Base-by-base conservation (phyloP, 108 stramenopile species). In the Pseudonitzschia delicatissima region DNA sequence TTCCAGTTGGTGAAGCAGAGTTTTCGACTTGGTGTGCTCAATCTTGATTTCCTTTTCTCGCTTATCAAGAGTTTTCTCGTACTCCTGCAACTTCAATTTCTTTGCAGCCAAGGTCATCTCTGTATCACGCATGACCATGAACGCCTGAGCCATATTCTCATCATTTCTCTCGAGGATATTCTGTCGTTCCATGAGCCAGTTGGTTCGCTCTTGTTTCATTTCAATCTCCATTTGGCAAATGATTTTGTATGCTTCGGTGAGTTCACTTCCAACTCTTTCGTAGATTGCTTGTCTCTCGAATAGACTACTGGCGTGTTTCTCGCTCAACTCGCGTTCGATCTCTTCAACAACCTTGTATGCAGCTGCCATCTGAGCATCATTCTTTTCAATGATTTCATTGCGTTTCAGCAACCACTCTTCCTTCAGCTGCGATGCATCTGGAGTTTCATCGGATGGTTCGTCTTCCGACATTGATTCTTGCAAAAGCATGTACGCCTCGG, bases 301-400 rank as follows among this genome's bases (percentile, higher is more conserved):
- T 11, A 36, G 18, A 37, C 32, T 13, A 4, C 40, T 23, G 23
- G 36, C 60, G 13, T 61, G 13, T 13, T 42, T 42, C 8, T 12
- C 39, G 20, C 25, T 61, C 25, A 40, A 26, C 39, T 73, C 15
- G 13, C 34, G 51, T 52, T 66, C 64, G 12, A 76, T 61, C 20
- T 65, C 27, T 27, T 73, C 65, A 23, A 79, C 17, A 0, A 76
- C 67, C 45, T 68, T 62, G 53, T 76, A 76, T 18, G 74, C 74
- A 45, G 57, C 60, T 11, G 45, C 28, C 49, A 81, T 31, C 6
- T 74, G 75, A 33, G 5, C 27, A 13, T 65, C 57, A 21, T 48
- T 48, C 40, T 68, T 70, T 61, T 40, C 37, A 13, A 39, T 39
- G 36, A 61, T 61, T 6, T 18, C 25, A 26, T 61, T 29, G 13